Evolutionary conservation across 345 rosid species (phyloP), one percentile per base, ranked within the genome.

Genomic region (Sisymbrium irio): DNA sequence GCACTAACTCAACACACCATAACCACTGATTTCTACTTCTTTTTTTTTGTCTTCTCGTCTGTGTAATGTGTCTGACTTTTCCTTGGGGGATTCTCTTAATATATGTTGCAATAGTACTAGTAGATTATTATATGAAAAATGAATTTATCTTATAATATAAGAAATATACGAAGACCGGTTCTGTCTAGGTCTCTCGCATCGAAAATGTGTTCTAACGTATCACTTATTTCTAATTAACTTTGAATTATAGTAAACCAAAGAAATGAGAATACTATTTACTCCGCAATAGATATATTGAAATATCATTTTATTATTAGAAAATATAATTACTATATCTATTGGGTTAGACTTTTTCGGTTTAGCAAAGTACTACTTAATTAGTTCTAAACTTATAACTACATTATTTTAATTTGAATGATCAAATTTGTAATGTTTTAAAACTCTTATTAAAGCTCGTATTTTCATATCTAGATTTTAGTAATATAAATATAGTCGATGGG

Each of bases 1-100:
- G 75, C 75, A 76, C 79, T 69, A 69, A 76, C 71, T 62, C 71
- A 27, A 75, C 57, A 66, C 65, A 58, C 28, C 32, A 56, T 65
- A 3, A 50, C 56, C 56, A 50, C 4, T 64, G 56, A 11, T 14
- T 44, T 44, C 6, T 12, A 1, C 44, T 40, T 10, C 5, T 17
- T 39, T 46, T 28, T 28, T 15, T 49, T 27, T 20, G 18, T 27
- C 22, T 62, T 28, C n/a, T 32, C 35, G 0, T 56, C 32, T 35
- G 0, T n/a, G n/a, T n/a, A n/a, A n/a, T n/a, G n/a, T 44, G 19
- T 54, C 19, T 62, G 47, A 53, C 63, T 49, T 65, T 19, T 32
- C 9, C 15, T 58, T 57, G 2, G 3, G 1, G 7, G 20, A 62
- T n/a, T 5, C n/a, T 42, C 30, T 10, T 22, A 7, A 35, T 32